These are phyloP conservation scores for Tulasnella sp. DNA, from an alignment of 768 basidiomycete genomes.

Conservation along the genomic window DNA sequence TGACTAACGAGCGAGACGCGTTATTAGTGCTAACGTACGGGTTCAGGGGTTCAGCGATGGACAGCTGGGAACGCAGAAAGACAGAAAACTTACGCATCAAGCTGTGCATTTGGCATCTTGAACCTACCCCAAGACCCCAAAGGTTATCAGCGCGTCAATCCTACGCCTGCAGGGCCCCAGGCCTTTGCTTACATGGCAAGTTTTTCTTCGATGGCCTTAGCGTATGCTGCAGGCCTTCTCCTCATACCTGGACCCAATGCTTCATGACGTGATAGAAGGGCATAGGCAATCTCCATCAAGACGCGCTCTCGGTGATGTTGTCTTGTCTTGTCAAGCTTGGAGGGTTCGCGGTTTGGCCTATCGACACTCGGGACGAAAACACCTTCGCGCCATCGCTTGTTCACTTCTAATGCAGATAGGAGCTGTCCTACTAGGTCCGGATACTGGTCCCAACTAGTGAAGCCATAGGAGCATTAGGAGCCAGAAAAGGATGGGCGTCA, in stretches of 20 bases:
- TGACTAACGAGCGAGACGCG: no score
- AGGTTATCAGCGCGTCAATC: no score
- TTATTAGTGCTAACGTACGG: no score
- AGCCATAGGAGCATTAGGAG: neutral
- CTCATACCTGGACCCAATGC: neutral
- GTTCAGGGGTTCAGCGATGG: no score
- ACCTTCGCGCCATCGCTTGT: conserved; percentile 6
- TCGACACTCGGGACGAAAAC: neutral
- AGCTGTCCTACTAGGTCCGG: neutral
- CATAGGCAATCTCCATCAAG: conserved; percentile 2
- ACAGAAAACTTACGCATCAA: neutral
- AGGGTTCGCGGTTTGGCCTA: neutral
- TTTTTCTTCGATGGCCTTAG: conserved; percentile 5
- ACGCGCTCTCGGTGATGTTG: conserved; percentile 1
- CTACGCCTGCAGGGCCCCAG: neutral
- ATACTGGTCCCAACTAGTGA: neutral
- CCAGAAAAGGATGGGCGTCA: neutral
- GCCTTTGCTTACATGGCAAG: neutral
- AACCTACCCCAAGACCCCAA: no score
- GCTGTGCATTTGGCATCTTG: no score
- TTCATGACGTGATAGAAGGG: neutral
- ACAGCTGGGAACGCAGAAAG: no score
- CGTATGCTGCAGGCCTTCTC: conserved; percentile 2
- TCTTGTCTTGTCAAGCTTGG: neutral
- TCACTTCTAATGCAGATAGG: conserved; percentile 8